Conservation (phyloP, 2,329 filamentous ascomycete genomes). For the Aspergillus sp. region DNA sequence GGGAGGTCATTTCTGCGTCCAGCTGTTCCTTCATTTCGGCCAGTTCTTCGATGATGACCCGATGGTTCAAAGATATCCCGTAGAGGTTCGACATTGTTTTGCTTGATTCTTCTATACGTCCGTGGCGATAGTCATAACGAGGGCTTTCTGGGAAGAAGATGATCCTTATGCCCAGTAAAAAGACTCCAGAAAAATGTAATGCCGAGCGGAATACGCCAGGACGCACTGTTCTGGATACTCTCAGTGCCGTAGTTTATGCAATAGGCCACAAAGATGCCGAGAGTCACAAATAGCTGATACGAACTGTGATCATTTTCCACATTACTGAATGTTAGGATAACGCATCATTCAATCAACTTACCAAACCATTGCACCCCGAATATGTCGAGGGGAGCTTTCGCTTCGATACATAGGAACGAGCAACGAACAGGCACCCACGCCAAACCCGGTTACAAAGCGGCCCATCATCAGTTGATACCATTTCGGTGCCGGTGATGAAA, state of each 20-base stretch:
- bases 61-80: slow-evolving; percentile 49
- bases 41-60: slow-evolving; percentile 48
- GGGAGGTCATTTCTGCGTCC: slow-evolving; percentile 44
- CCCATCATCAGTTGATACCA: slow-evolving; percentile 41
- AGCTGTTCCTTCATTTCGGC: slow-evolving; percentile 53
- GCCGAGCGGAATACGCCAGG: slow-evolving; percentile 50
- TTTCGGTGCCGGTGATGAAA: slow-evolving; percentile 28
- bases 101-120: slow-evolving; percentile 47
- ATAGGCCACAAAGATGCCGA: slow-evolving; percentile 44
- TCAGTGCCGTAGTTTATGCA: slow-evolving; percentile 43
- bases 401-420: slow-evolving; percentile 44
- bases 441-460: slow-evolving; percentile 39
- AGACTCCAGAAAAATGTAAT: slow-evolving; percentile 54
- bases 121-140: slow-evolving; percentile 53
- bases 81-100: slow-evolving; percentile 51
- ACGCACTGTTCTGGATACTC: slow-evolving; percentile 6
- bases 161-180: slow-evolving; percentile 52
- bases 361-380: slow-evolving; percentile 40
- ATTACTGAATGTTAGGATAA: too few species aligned
- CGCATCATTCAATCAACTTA: slow-evolving; percentile 4
- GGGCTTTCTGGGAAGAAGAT: slow-evolving; percentile 53
- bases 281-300: slow-evolving; percentile 45
- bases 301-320: slow-evolving; percentile 3
- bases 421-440: slow-evolving; percentile 38
- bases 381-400: slow-evolving; percentile 40